phyloP scores from a whole-genome alignment of 2,329 filamentous ascomycete genomes.

The Madurella fahalii region DNA sequence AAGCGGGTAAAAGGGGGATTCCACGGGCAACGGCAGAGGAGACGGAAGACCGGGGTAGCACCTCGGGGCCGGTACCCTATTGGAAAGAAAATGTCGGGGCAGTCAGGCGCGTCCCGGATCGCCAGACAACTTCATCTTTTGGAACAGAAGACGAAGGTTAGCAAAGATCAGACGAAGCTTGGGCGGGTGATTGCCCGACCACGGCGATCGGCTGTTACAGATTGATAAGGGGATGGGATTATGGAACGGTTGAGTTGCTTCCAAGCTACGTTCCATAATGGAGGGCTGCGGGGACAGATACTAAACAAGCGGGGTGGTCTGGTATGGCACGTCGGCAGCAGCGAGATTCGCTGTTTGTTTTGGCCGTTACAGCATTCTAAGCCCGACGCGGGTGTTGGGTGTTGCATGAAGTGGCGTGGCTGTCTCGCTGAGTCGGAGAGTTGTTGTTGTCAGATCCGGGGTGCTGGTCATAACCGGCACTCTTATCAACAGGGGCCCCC shows the following conservation, averaged over 20 bases:
- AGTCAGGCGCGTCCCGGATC: background rate
- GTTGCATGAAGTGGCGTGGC: constrained; percentile 15
- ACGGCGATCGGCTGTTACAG: background rate
- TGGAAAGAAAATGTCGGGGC: background rate
- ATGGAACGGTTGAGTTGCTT: background rate
- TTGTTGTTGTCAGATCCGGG: constrained; percentile 11
- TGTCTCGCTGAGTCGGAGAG: background rate
- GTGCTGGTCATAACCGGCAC: background rate
- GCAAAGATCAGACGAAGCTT: background rate
- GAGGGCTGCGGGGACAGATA: background rate
- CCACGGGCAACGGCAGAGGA: too few relatives aligned
- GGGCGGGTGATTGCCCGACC: background rate
- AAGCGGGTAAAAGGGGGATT: too few relatives aligned
- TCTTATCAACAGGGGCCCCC: constrained; percentile 8
- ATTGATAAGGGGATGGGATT: background rate
- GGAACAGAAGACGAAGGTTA: background rate
- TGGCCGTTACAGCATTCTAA: background rate
- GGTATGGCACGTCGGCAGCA: background rate
- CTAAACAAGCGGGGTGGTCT: too few relatives aligned
- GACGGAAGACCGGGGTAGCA: too few relatives aligned
- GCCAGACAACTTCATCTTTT: background rate
- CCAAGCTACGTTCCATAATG: background rate
- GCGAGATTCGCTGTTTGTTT: background rate
- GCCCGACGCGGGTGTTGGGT: background rate
- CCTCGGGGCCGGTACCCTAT: background rate